Evolutionary conservation across 306 rosid species (phyloP), one percentile per base, ranked within the genome.

Genomic region (Potentilla sterilis): DNA sequence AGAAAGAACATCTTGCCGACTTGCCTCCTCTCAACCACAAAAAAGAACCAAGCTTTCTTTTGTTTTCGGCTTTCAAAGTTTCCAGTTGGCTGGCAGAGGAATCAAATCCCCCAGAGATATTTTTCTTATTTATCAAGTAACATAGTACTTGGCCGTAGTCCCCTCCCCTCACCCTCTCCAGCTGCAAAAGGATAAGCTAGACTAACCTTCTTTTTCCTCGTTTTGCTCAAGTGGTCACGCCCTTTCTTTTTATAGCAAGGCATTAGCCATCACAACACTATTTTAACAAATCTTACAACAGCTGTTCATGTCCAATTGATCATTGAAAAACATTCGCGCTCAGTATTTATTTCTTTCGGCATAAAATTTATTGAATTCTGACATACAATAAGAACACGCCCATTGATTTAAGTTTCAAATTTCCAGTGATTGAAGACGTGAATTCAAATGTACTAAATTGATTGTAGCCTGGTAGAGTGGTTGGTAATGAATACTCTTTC

Each of bases 81-180:
- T 38, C 69, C 14, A 65, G 57, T 44, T 24, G 37, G 73, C 21
- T 68, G 73, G 57, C 41, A 44, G 35, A 24, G 67, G 62, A 55
- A 22, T 67, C 46, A 24, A 40, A 65, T 38, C 28, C 6, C 28
- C 28, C 14, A 37, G 4, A 72, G 43, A 73, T 28, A 24, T 73
- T 58, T 71, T 73, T 42, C 77, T 73, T 58, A 42, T 35, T 13
- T n/a, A 73, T 24, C 42, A 58, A 42, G 77, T 15, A 41, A 57
- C 66, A 51, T 38, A 0, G 64, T 72, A 54, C 49, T 72, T 7
- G 1, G 35, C 51, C 38, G 44, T 70, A 70, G 61, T 32, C 19
- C 66, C 51, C 32, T 13, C 32, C 47, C 14, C 40, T 28, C 28
- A 0, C 28, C 28, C 0, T 28, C 44, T 40, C 34, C 28, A 12